Base-by-base conservation (phyloP, 2,329 filamentous ascomycete species). In the Fusarium neocosmosporiellum region DNA sequence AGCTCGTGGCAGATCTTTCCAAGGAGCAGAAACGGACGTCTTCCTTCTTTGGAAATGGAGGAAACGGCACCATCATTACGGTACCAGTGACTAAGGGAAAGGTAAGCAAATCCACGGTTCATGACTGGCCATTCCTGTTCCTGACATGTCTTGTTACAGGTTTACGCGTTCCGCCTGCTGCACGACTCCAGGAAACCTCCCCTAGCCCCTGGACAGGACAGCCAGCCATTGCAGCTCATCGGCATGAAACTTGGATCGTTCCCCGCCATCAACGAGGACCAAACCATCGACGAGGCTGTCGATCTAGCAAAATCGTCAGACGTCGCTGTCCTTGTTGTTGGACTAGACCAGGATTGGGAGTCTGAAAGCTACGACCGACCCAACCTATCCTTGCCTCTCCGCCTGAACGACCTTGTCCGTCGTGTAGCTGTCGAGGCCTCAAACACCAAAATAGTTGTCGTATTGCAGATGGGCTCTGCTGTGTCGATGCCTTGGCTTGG, bases 31-130 rank as follows among this genome's bases (percentile, higher is more conserved):
- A 60, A 10, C 39, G 58, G 24, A 60, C 58, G 2, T 60, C 58
- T 36, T 48, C 58, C 16, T 48, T 60, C 58, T 60, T 60, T 34
- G 58, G 58, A 37, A 48, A 60, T n/a, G 58, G 58, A 48, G 58
- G 58, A 14, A 60, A 60, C 22, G 39, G 58, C 9, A 60, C 58
- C 7, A 22, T 60, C 29, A 60, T 60, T 9, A 37, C 53, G 1
- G n/a, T 39, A 2, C 11, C 33, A 16, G 33, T 36, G 33, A 36
- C 33, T 14, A 36, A 36, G 13, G 13, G 6, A 13, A 16, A 36
- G 33, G 33, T 36, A 34, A 3, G 27, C 27, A 4, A 27, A 27
- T 7, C 4, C 4, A 27, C 7, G 4, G 27, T 7, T 7, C 27
- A 27, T 27, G 27, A 7, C 27, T 33, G 8, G 10, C 11, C 10